Percentiles rank a stretch among this genome's conserved stretches.
These are phyloP conservation scores for Fusarium compactum DNA, from an alignment of 2,329 filamentous ascomycete species.

Conservation along the genomic window DNA sequence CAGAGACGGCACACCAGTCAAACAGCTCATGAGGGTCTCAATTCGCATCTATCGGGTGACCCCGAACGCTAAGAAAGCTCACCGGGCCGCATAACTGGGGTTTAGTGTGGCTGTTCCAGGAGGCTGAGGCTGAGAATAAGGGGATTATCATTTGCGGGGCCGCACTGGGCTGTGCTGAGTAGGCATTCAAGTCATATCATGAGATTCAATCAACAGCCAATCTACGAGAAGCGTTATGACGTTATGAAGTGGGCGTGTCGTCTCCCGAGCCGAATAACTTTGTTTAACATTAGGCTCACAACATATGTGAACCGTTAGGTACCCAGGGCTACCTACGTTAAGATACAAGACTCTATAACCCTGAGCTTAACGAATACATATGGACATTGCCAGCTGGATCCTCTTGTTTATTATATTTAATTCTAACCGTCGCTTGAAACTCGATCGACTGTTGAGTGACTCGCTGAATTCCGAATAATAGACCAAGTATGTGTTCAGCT, in stretches of 20 bases:
- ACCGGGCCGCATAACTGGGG: constrained; percentile 40
- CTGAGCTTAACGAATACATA: neutral
- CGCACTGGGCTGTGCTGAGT: constrained; percentile 8
- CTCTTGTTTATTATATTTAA: neutral
- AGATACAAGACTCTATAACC: neutral
- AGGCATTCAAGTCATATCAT: constrained; percentile 5
- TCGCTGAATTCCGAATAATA: neutral
- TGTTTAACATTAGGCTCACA: neutral
- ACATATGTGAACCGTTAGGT: neutral
- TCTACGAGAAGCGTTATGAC: neutral
- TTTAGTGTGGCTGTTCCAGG: constrained; percentile 22
- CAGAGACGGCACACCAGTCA: constrained; percentile 39
- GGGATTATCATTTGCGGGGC: constrained; percentile 25
- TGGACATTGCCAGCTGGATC: neutral
- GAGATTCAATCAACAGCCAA: constrained; percentile 1
- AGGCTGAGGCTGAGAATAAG: constrained; percentile 39
- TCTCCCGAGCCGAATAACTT: neutral
- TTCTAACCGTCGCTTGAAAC: neutral
- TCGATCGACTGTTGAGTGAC: neutral
- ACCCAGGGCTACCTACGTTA: neutral
- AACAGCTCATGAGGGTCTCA: constrained; percentile 25
- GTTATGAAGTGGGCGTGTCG: neutral
- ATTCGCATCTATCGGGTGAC: constrained; percentile 34
- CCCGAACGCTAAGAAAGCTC: constrained; percentile 41
- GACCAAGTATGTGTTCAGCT: neutral